Evolutionary conservation across 2,329 filamentous ascomycete genomes (phyloP).

Genomic region (Immersiporthe knoxdaviesiana): DNA sequence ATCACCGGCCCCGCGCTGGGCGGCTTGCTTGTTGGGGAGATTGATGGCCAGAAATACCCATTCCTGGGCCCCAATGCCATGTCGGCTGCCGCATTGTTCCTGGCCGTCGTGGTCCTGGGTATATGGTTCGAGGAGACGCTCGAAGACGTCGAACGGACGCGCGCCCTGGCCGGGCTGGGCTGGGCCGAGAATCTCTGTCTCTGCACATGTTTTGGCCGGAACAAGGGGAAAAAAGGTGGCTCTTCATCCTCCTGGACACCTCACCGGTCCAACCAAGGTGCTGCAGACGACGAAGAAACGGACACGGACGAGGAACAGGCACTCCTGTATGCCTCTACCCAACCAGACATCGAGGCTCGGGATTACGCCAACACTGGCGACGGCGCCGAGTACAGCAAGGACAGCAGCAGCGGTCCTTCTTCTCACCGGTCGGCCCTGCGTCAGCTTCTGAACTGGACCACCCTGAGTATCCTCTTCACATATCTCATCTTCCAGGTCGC

Average conservation of each 20-base stretch:
- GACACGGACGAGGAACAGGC: conserved; percentile 21
- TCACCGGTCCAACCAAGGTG: conserved; percentile 30
- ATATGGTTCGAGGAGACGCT: conserved; percentile 87
- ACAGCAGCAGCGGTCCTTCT: conserved; percentile 46
- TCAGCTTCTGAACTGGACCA: conserved; percentile 77
- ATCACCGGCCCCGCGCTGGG: conserved; percentile 94
- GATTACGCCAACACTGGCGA: conserved; percentile 32
- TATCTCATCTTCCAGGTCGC: conserved; percentile 93
- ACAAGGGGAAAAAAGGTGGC: conserved; percentile 31
- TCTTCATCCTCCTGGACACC: conserved; percentile 38
- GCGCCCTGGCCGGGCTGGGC: conserved; percentile 31
- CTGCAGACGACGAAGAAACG: conserved; percentile 29
- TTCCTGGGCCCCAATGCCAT: conserved; percentile 86
- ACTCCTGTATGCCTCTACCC: conserved; percentile 15
- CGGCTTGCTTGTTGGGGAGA: conserved; percentile 73
- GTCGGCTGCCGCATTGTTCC: conserved; percentile 69
- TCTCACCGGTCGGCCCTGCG: conserved; percentile 48
- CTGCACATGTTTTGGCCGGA: conserved; percentile 31
- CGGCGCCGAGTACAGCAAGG: conserved; percentile 46
- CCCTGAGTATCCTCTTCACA: conserved; percentile 77
- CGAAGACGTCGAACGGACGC: conserved; percentile 47
- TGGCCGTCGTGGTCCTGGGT: conserved; percentile 74
- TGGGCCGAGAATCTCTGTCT: conserved; percentile 36
- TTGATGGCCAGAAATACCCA: conserved; percentile 65
- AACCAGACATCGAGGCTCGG: conserved; percentile 29